Evolutionary conservation across 768 basidiomycete genomes (phyloP), one percentile per base, ranked within the genome.

Genomic region (Trametes coccinea): DNA sequence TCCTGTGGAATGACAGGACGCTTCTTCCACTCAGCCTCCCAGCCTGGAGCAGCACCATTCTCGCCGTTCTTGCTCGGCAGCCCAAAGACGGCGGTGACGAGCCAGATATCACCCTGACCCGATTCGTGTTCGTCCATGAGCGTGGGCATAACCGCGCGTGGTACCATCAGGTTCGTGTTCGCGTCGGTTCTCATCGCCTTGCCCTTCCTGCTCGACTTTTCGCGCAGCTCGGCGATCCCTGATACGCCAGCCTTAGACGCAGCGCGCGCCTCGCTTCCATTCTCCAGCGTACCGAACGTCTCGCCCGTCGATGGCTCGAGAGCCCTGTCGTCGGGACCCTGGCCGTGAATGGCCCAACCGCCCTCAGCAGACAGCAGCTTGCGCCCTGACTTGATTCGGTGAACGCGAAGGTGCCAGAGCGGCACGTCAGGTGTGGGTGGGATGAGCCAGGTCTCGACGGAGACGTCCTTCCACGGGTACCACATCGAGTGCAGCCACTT

Each of bases 361-460:
- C 85, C 89, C 70, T 92, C 89, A 0, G 88, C 86, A 8, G 84
- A 82, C 16, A 73, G 72, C 14, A 92, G 75, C 31, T 69, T 67
- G n/a, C 86, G 75, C 22, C 72, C 80, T 4, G 81, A 80, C 53
- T 74, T 76, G 64, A 90, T 78, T 62, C 87, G 80, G 72, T 90
- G 89, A 0, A 89, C 78, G 7, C 89, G 80, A 33, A 89, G 69
- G 68, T 92, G 88, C 88, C 88, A 90, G 17, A 84, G 74, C 2
- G 86, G 84, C 6, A 83, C 77, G 4, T 75, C 81, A 14, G 69
- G 59, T 41, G 80, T 78, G 3, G 90, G 89, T 1, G 89, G 89
- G 6, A 89, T 75, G 14, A 90, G 79, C 85, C 85, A 88, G 27
- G 89, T 91, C 74, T 90, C 88, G 47, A 92, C 84, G 59, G 82